Conservation (phyloP, 306 rosid genomes). For the Cicer arietinum region DNA sequence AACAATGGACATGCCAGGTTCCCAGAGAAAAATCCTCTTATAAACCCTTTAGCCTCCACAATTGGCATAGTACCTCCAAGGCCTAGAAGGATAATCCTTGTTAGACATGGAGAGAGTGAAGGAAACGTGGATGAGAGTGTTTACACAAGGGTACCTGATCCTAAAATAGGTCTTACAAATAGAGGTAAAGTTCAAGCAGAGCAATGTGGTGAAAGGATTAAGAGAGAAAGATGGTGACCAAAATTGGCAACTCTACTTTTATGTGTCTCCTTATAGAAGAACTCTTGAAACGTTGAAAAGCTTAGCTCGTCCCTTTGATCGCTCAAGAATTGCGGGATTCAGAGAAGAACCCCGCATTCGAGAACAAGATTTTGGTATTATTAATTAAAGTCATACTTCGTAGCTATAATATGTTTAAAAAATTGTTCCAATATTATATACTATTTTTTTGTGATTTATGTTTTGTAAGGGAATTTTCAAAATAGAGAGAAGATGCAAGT, state of each 20-base stretch:
- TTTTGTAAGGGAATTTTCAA: slow-evolving; percentile 77
- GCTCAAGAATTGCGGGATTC: slow-evolving; percentile 72
- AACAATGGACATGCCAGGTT: slow-evolving; percentile 49
- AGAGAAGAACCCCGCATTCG: slow-evolving; percentile 89
- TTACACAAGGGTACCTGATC: slow-evolving; percentile 76
- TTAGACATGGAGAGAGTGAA: slow-evolving; percentile 85
- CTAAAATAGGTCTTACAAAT: slow-evolving; percentile 66
- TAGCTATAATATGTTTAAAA: too few relatives aligned
- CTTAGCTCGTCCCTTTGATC: slow-evolving; percentile 71
- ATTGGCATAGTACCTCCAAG: slow-evolving; percentile 55
- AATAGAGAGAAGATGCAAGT: slow-evolving; percentile 79
- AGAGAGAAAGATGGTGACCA: slow-evolving; percentile 50
- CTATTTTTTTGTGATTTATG: background rate
- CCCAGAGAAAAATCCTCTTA: slow-evolving; percentile 51
- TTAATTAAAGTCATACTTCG: too few relatives aligned
- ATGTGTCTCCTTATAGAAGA: slow-evolving; percentile 82
- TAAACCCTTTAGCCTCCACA: background rate
- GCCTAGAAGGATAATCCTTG: slow-evolving; percentile 85
- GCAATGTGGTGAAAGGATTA: slow-evolving; percentile 61
- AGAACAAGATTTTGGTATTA: slow-evolving; percentile 85
- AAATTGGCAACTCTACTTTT: slow-evolving; percentile 77
- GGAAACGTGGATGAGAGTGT: slow-evolving; percentile 79
- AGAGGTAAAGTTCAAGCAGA: slow-evolving; percentile 68
- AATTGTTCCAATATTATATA: background rate
- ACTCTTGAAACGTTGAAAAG: slow-evolving; percentile 62